Evolutionary conservation across 768 basidiomycete genomes (phyloP).

Genomic region (Podaxis mareebaensis): DNA sequence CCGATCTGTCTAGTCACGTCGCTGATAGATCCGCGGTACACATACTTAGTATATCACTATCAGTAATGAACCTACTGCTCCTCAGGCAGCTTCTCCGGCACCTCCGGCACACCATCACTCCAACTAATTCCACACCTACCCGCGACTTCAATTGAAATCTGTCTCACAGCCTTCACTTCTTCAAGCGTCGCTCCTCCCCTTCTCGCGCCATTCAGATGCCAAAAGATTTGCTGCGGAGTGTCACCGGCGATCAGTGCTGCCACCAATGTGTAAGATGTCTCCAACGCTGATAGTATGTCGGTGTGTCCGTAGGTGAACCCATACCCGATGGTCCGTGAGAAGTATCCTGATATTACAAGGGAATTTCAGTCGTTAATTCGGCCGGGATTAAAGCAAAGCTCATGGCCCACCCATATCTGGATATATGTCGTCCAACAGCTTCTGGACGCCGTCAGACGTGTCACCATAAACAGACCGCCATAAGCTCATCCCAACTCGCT

Average conservation of each 20-base stretch:
- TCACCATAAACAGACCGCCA: conserved; percentile 58
- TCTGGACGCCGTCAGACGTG: conserved; percentile 48
- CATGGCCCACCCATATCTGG: conserved; percentile 60
- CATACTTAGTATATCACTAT: neutral
- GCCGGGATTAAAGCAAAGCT: neutral
- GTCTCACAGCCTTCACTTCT: conserved; percentile 53
- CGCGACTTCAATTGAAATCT: conserved; percentile 55
- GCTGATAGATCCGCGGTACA: neutral
- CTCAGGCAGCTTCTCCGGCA: conserved; percentile 22
- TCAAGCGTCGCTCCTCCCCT: conserved; percentile 54
- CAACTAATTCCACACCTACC: conserved; percentile 49
- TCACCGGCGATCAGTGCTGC: conserved; percentile 62
- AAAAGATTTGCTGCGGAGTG: conserved; percentile 61
- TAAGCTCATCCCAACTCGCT: conserved; percentile 39
- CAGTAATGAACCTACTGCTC: neutral
- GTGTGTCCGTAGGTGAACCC: conserved; percentile 55
- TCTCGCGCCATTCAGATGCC: conserved; percentile 62
- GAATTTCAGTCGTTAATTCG: neutral
- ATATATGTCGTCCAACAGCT: conserved; percentile 49
- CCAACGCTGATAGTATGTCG: conserved; percentile 45
- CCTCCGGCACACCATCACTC: conserved; percentile 54
- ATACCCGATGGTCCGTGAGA: conserved; percentile 54
- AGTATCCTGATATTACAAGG: conserved; percentile 44
- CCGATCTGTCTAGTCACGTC: too few species aligned
- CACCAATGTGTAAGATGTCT: conserved; percentile 63